These are phyloP conservation scores for Populus hybrid DNA, from an alignment of 441 rosid genomes.

Conservation along the genomic window DNA sequence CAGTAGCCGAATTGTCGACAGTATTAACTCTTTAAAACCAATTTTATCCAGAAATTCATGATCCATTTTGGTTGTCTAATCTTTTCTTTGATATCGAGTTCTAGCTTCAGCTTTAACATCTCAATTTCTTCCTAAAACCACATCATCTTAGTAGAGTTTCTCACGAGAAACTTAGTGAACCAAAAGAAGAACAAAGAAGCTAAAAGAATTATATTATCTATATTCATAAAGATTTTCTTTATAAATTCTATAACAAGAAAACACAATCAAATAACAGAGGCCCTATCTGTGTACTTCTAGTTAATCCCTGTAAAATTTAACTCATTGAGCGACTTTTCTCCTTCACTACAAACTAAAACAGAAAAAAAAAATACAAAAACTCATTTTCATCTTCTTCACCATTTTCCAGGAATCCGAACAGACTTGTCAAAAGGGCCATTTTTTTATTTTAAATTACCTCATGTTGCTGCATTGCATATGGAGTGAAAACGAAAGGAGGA, in stretches of 20 bases:
- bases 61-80: not conserved
- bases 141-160: not conserved
- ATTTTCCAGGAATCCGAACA: not conserved
- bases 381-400: not conserved
- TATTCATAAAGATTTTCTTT: too few species aligned
- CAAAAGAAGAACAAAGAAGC: not conserved
- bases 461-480: constrained; percentile 51
- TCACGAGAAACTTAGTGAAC: not conserved
- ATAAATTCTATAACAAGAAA: not conserved
- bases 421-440: not conserved
- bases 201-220: not conserved
- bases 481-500: constrained; percentile 74
- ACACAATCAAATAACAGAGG: not conserved
- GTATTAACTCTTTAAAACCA: not conserved
- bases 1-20: not conserved
- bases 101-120: not conserved
- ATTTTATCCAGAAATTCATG: not conserved
- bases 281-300: not conserved
- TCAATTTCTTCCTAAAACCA: not conserved
- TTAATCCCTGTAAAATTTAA: not conserved
- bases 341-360: not conserved
- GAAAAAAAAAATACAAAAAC: not conserved
- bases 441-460: constrained; percentile 36
- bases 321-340: not conserved
- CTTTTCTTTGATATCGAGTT: not conserved